Evolutionary conservation across 495 filamentous ascomycete species (phyloP), one percentile per base, ranked within the genome.

Genomic region (Friedmanniomyces simplex): DNA sequence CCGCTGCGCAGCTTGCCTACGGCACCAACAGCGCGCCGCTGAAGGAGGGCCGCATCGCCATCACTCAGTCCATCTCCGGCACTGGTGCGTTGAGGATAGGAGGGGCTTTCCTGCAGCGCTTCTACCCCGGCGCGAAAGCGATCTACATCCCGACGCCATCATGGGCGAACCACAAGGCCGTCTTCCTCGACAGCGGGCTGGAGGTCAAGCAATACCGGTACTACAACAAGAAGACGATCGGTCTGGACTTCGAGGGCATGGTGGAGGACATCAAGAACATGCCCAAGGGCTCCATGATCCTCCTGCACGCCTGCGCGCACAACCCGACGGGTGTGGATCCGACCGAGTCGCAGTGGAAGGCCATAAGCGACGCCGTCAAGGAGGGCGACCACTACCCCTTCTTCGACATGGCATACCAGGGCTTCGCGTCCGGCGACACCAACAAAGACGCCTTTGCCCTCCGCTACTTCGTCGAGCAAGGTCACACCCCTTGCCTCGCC

Each of bases 331-430:
- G 93, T 69, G 86, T 97, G 65, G 93, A 98, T 74, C 93, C 93
- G 12, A 95, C 89, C 36, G 72, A 83, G 58, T 84, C 85, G 66
- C 93, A 98, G 76, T 98, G 93, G 93, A 84, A 82, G 74, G 75
- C 88, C 74, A 96, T 98, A 67, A 86, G 85, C 77, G 77, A 88
- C 61, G 91, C 84, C 57, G 80, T 96, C 66, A 95, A 95, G 82
- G 79, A 82, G 72, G 84, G 87, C 73, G 85, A 79, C 42, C 93
- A 97, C 78, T 96, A 84, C 69, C 82, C 89, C 54, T 96, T 98
- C 82, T 98, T 98, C 76, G 93, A 98, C 74, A 98, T 98, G 93
- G 93, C 93, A 59, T 98, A 98, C 80, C 91, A 98, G 76, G 93
- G 93, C 61, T 98, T 98, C 67, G 93, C 93, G 52, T 89, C 84